Evolutionary conservation across 257 asterid species (phyloP), one percentile per base, ranked within the genome.

Genomic region (Salvia hispanica): DNA sequence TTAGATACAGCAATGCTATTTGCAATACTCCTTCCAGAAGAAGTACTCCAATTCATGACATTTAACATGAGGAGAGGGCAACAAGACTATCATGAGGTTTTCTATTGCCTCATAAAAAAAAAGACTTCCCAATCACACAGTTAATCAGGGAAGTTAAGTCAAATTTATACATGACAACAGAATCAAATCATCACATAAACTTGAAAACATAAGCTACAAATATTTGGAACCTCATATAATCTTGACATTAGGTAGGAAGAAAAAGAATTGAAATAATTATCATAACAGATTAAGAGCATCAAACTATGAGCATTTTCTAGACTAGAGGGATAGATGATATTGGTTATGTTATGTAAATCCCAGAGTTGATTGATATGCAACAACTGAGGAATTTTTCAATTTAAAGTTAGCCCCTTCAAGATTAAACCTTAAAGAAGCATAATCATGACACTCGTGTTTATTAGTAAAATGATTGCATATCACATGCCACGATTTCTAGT

Each of bases 1-100:
- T 68, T 46, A 44, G 40, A 56, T 25, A 12, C 37, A 37, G 66
- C 72, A 47, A 46, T 33, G 9, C 25, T 33, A 46, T 15, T 28
- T 21, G 40, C 12, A 34, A 57, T 5, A 34, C 55, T 62, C 54
- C 67, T 62, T 62, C 50, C 44, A 12, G 28, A 44, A 12, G 4
- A 9, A 47, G 39, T 31, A 31, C 33, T 28, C 46, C 0, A 0
- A 59, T 31, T 25, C 69, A 64, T 46, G 69, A 33, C 34, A 61
- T 6, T 28, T 37, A 63, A 4, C 37, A 14, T 21, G 16, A 46
- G 56, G 9, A 4, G 46, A 45, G 31, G 31, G 31, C 2, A 25
- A 2, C 31, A 13, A 47, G 43, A 39, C 43, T 39, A 39, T 39
- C 8, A 39, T 40, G 67, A 21, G 39, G 61, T 7, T 59, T 61